A percentile compares a stretch with the other conserved stretches of the same genome.
These are phyloP conservation scores for Pseudocercospora musae DNA, from an alignment of 2,329 filamentous ascomycete species.

Conservation along the genomic window DNA sequence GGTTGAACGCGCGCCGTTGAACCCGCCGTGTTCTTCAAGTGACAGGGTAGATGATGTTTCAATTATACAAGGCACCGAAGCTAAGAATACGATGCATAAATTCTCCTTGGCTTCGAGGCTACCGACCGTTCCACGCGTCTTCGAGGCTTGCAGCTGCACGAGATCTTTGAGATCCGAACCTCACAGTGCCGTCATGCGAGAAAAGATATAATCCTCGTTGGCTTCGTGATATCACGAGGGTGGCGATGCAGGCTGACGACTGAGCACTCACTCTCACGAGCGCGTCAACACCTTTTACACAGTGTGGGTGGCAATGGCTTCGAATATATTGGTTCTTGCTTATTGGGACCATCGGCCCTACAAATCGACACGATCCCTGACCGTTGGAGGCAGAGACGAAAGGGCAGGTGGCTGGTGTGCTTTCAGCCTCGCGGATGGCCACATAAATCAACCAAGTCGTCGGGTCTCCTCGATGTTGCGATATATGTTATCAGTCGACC, in stretches of 20 bases:
- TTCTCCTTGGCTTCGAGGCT: not conserved
- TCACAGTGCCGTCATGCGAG: not conserved
- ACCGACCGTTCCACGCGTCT: not conserved
- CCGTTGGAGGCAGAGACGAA: not conserved
- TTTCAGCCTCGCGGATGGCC: not conserved
- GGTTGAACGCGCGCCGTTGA: conserved; percentile 2
- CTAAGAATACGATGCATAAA: not conserved
- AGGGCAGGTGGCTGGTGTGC: not conserved
- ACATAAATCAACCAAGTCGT: not conserved
- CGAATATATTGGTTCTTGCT: not conserved
- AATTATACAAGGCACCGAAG: not conserved
- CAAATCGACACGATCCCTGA: not conserved
- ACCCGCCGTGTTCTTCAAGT: not conserved
- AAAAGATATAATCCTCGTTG: not conserved
- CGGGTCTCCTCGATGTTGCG: not conserved
- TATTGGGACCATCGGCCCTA: not conserved
- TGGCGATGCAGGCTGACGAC: not conserved
- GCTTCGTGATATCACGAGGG: not conserved
- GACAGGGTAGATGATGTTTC: conserved; percentile 2
- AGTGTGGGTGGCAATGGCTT: not conserved
- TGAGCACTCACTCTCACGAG: not conserved
- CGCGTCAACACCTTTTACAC: not conserved
- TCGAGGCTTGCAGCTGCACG: not conserved
- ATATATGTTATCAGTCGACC: not conserved
- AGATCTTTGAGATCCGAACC: not conserved